phyloP scores from a whole-genome alignment of 306 rosid genomes.

The Canavalia gladiata region DNA sequence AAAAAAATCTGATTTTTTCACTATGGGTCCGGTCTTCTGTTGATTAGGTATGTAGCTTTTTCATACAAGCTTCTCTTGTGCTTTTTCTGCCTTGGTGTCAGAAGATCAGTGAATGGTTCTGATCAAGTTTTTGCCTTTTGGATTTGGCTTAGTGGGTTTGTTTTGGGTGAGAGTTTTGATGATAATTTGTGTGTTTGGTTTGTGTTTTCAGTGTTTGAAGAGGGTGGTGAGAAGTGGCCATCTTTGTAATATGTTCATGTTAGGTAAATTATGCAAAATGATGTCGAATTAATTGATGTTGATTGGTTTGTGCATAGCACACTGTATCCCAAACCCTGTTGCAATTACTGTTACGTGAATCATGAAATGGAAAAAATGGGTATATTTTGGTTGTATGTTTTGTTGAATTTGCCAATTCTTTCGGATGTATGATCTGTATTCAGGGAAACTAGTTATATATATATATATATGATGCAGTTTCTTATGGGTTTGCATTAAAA shows the following conservation, averaged over 20 bases:
- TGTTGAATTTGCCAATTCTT: neutral
- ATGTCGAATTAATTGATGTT: constrained; percentile 8
- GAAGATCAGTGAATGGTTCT: neutral
- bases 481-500: neutral
- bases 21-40: constrained; percentile 33
- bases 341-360: constrained; percentile 43
- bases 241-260: constrained; percentile 7
- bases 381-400: constrained; percentile 12
- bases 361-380: neutral
- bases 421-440: constrained; percentile 1
- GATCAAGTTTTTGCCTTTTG: neutral
- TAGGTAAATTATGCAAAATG: neutral
- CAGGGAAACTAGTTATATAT: constrained; percentile 4
- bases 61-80: neutral
- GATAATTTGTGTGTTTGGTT: constrained; percentile 27
- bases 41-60: constrained; percentile 56
- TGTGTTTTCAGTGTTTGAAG: constrained; percentile 34
- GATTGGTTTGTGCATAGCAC: constrained; percentile 26
- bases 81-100: constrained; percentile 2
- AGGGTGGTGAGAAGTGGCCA: constrained; percentile 5
- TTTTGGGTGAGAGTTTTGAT: constrained; percentile 10
- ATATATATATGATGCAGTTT: neutral
- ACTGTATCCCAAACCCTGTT: constrained; percentile 26
- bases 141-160: constrained; percentile 43
- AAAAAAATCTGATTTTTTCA: constrained; percentile 27